These are phyloP conservation scores for Aspergillus sp. DNA, from an alignment of 2,329 filamentous ascomycete species.

Conservation along the genomic window DNA sequence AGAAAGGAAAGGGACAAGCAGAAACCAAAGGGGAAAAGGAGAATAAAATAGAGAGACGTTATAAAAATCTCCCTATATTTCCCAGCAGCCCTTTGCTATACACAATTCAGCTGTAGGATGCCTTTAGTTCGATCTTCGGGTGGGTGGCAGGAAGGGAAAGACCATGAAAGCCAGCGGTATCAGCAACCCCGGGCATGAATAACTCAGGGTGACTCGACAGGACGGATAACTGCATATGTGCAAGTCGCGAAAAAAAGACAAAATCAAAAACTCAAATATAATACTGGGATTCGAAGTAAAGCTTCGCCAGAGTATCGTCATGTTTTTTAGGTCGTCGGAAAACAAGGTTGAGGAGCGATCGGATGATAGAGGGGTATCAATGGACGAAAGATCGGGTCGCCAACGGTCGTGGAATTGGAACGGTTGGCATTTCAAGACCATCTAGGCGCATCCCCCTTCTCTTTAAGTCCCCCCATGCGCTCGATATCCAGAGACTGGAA, in stretches of 20 bases:
- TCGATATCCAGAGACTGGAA: slow-evolving; percentile 96
- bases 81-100: slow-evolving; percentile 31
- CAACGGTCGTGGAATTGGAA: slow-evolving; percentile 1
- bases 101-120: slow-evolving; percentile 23
- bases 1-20: slow-evolving; percentile 8
- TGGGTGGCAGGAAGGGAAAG: slow-evolving; percentile 6
- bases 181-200: background rate
- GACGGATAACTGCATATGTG: slow-evolving; percentile 30
- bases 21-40: slow-evolving; percentile 17
- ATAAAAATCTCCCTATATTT: background rate
- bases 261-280: slow-evolving; percentile 23
- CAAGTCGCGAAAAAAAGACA: slow-evolving; percentile 25
- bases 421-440: slow-evolving; percentile 31
- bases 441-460: slow-evolving; percentile 63
- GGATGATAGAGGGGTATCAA: slow-evolving; percentile 16
- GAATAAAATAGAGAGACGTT: slow-evolving; percentile 19
- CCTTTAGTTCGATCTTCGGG: slow-evolving; percentile 8
- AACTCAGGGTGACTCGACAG: slow-evolving; percentile 10
- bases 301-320: slow-evolving; percentile 34
- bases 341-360: slow-evolving; percentile 6
- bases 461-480: slow-evolving; percentile 88
- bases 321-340: slow-evolving; percentile 33
- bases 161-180: background rate
- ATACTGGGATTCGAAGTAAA: slow-evolving; percentile 20
- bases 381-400: slow-evolving; percentile 5